phyloP scores from a whole-genome alignment of 2,329 filamentous ascomycete species.

The Aureobasidium sp. region DNA sequence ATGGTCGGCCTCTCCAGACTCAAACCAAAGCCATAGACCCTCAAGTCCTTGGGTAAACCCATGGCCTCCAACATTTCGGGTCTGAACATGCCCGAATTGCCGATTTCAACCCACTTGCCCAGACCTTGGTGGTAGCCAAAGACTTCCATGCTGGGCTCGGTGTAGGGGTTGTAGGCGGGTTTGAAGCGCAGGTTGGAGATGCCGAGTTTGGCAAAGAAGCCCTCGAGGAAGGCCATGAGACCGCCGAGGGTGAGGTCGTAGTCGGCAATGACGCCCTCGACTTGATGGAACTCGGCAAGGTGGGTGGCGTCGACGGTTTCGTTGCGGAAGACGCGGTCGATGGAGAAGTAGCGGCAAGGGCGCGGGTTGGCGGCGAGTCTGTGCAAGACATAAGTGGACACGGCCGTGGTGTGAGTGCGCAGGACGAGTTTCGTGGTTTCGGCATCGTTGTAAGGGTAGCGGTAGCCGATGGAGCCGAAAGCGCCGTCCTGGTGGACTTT shows the following conservation, averaged over 20 bases:
- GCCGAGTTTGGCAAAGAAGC: constrained; percentile 96
- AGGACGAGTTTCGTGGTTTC: constrained; percentile 84
- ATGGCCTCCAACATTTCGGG: constrained; percentile 95
- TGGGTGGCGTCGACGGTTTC: constrained; percentile 96
- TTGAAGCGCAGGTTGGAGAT: constrained; percentile 86
- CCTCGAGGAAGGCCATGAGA: constrained; percentile 87
- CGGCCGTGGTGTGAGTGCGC: constrained; percentile 90
- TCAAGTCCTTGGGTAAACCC: constrained; percentile 85
- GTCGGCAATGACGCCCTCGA: constrained; percentile 97
- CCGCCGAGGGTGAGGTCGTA: constrained; percentile 88
- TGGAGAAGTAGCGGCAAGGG: constrained; percentile 94
- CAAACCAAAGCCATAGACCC: constrained; percentile 90
- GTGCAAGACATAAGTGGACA: constrained; percentile 84
- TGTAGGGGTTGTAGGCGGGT: constrained; percentile 93
- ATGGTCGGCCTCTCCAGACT: constrained; percentile 91
- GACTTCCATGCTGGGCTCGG: constrained; percentile 95
- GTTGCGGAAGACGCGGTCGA: constrained; percentile 96
- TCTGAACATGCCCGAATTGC: constrained; percentile 97
- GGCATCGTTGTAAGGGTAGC: constrained; percentile 85
- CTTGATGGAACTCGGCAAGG: constrained; percentile 95
- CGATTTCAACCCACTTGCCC: constrained; percentile 90
- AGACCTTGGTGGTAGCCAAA: constrained; percentile 90
- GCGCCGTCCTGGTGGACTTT: constrained; percentile 86
- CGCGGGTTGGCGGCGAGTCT: constrained; percentile 77
- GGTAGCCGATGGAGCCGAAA: constrained; percentile 91